These are phyloP conservation scores for Noccaea bulbosa DNA, from an alignment of 345 rosid species.

Conservation along the genomic window DNA sequence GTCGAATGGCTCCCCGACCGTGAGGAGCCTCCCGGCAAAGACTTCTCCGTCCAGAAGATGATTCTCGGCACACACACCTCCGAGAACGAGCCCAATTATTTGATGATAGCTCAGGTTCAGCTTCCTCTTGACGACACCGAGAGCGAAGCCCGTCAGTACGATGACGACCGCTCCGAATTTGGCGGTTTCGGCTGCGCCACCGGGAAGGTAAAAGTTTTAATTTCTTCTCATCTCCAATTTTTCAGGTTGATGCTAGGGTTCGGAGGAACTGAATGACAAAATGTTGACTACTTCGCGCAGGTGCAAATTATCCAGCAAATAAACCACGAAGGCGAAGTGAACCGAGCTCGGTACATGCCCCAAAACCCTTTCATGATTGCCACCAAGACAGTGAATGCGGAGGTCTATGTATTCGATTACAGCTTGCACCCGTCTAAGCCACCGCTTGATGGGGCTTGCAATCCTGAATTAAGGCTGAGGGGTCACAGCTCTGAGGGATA, in stretches of 20 bases:
- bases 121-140: conserved; percentile 93
- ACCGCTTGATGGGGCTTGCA: conserved; percentile 83
- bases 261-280: background rate
- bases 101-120: conserved; percentile 97
- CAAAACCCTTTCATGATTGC: conserved; percentile 92
- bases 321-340: conserved; percentile 98
- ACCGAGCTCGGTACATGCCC: conserved; percentile 96
- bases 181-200: conserved; percentile 89
- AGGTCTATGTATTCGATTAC: conserved; percentile 93
- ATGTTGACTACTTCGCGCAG: conserved; percentile 40
- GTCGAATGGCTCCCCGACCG: conserved; percentile 97
- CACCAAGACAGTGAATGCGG: conserved; percentile 94
- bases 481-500: conserved; percentile 98
- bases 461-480: conserved; percentile 86
- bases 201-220: conserved; percentile 66
- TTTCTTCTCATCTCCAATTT: background rate
- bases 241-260: conserved; percentile 17
- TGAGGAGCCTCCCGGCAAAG: conserved; percentile 95
- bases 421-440: conserved; percentile 96
- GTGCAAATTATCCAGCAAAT: conserved; percentile 98
- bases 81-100: conserved; percentile 94
- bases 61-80: conserved; percentile 97
- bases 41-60: conserved; percentile 95
- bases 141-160: conserved; percentile 92
- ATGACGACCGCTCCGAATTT: conserved; percentile 76